phyloP scores from a whole-genome alignment of 495 filamentous ascomycete species.

The Beverwykella pulmonaria region DNA sequence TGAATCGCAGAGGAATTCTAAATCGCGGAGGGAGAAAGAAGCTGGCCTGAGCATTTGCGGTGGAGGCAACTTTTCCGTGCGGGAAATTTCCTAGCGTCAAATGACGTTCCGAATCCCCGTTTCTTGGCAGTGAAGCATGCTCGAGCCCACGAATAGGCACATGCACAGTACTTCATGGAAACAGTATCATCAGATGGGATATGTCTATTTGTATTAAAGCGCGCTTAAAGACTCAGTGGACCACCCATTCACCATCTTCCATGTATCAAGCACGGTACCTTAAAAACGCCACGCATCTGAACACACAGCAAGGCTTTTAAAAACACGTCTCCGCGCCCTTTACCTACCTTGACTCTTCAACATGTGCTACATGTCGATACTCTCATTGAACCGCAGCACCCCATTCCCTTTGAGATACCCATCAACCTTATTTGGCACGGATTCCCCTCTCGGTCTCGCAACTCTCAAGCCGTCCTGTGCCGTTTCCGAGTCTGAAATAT shows the following conservation, averaged over 20 bases:
- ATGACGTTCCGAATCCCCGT: slow-evolving; percentile 8
- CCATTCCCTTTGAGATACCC: slow-evolving; percentile 83
- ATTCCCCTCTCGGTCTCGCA: slow-evolving; percentile 49
- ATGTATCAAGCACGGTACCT: too few relatives aligned
- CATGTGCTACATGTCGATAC: slow-evolving; percentile 77
- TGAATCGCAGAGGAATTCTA: background rate
- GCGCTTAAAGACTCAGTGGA: too few relatives aligned
- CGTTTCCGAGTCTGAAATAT: slow-evolving; percentile 60
- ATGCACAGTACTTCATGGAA: background rate
- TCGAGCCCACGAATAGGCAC: background rate
- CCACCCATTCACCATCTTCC: too few relatives aligned
- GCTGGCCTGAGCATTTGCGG: background rate
- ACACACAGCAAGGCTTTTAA: background rate
- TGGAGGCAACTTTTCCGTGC: slow-evolving; percentile 7
- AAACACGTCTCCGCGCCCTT: background rate
- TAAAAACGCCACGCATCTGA: background rate
- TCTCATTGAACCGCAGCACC: slow-evolving; percentile 88
- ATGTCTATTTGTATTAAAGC: too few relatives aligned
- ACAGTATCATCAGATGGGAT: too few relatives aligned
- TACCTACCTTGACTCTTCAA: background rate
- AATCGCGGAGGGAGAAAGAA: slow-evolving; percentile 1
- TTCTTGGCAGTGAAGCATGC: slow-evolving; percentile 10
- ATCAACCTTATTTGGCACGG: slow-evolving; percentile 72
- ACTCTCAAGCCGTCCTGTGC: slow-evolving; percentile 47
- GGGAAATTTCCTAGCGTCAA: slow-evolving; percentile 25